These are phyloP conservation scores for Spiromastix sp. DNA, from an alignment of 2,329 filamentous ascomycete species.

Conservation along the genomic window DNA sequence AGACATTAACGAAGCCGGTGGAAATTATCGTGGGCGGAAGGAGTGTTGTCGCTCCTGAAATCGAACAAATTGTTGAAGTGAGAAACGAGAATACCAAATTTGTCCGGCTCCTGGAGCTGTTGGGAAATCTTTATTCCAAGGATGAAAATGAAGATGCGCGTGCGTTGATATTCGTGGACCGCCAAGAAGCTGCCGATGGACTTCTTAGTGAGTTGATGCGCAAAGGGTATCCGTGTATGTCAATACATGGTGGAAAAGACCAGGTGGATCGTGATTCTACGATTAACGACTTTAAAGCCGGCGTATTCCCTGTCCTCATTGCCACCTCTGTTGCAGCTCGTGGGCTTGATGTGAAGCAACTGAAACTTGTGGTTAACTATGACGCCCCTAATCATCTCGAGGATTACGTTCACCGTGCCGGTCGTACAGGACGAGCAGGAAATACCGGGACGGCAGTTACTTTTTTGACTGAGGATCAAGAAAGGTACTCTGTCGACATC, in stretches of 20 bases:
- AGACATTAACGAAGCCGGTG: slow-evolving; percentile 72
- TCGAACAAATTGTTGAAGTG: slow-evolving; percentile 87
- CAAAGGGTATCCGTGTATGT: slow-evolving; percentile 84
- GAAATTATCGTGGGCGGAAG: slow-evolving; percentile 88
- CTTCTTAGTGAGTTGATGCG: slow-evolving; percentile 66
- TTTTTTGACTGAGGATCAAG: slow-evolving; percentile 83
- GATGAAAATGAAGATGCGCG: slow-evolving; percentile 81
- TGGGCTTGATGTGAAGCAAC: slow-evolving; percentile 88
- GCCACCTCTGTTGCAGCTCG: slow-evolving; percentile 93
- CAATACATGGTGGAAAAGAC: slow-evolving; percentile 88
- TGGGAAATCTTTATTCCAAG: slow-evolving; percentile 67
- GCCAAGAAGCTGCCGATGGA: slow-evolving; percentile 81
- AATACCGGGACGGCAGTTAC: slow-evolving; percentile 93
- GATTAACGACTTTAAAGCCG: slow-evolving; percentile 87
- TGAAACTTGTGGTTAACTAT: slow-evolving; percentile 93
- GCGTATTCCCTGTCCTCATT: slow-evolving; percentile 78
- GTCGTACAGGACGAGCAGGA: slow-evolving; percentile 86
- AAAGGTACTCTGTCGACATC: slow-evolving; percentile 80
- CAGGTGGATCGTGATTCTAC: slow-evolving; percentile 88
- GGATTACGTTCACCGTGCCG: slow-evolving; percentile 91
- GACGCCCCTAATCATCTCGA: slow-evolving; percentile 90
- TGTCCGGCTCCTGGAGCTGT: slow-evolving; percentile 67
- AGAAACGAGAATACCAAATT: slow-evolving; percentile 77
- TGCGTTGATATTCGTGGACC: slow-evolving; percentile 81
- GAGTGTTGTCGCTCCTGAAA: slow-evolving; percentile 58